phyloP scores from a whole-genome alignment of 106 monocot species.

The Apostasia ramifera region DNA sequence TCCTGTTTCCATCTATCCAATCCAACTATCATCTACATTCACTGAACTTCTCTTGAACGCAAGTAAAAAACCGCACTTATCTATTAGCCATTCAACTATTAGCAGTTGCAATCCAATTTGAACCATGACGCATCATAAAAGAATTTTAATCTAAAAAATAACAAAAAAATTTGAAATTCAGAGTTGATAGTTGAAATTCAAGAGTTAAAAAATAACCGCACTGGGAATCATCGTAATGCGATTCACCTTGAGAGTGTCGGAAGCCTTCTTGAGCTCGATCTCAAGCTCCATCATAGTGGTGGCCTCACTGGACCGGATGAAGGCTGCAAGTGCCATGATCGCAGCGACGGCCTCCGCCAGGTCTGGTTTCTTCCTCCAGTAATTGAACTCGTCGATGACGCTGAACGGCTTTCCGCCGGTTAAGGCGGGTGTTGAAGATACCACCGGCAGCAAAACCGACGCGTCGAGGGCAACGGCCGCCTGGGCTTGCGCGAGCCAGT shows the following conservation, averaged over 20 bases:
- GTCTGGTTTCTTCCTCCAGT: conserved; percentile 92
- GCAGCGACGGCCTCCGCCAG: conserved; percentile 96
- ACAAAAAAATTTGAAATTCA: no score
- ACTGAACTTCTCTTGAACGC: no score
- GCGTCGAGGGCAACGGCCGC: conserved; percentile 18
- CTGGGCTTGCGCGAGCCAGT: conserved; percentile 92
- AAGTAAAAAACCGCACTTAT: no score
- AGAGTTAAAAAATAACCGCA: no score
- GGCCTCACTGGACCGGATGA: conserved; percentile 67
- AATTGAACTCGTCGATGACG: conserved; percentile 95
- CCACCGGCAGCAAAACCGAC: conserved; percentile 8
- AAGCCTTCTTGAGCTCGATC: conserved; percentile 87
- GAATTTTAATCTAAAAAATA: no score
- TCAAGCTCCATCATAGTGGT: conserved; percentile 98
- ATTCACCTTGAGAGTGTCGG: conserved; percentile 73
- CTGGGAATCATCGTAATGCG: no score
- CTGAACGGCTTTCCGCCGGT: conserved; percentile 22
- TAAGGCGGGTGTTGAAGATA: background rate
- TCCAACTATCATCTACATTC: no score
- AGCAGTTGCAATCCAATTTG: no score
- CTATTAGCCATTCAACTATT: no score
- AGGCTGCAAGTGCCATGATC: conserved; percentile 90
- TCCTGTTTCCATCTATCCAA: no score
- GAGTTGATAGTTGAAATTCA: no score
- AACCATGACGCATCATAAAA: no score